Percentiles rank a stretch among this genome's conserved stretches.
These are phyloP conservation scores for Puccinellia tenuiflora DNA, from an alignment of 176 grass and related monocot species.

Conservation along the genomic window DNA sequence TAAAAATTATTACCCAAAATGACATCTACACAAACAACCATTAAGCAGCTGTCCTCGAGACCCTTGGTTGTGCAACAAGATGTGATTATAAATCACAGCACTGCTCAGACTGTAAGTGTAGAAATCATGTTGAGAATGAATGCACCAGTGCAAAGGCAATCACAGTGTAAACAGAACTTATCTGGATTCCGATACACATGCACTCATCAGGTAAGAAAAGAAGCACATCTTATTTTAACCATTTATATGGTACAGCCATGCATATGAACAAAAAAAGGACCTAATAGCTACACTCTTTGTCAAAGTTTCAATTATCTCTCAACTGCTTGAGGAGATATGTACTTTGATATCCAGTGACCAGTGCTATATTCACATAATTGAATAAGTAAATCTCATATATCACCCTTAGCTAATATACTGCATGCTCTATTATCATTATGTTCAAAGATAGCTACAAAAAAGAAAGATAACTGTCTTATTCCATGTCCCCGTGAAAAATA, in stretches of 20 bases:
- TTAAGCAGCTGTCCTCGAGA: not conserved
- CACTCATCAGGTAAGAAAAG: not conserved
- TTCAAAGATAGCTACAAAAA: not conserved
- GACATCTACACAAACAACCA: not conserved
- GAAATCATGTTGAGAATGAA: constrained; percentile 10
- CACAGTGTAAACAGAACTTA: not conserved
- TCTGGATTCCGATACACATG: not conserved
- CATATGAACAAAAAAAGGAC: not conserved
- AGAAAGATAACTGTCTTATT: not conserved
- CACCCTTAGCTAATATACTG: not conserved
- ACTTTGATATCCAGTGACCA: not conserved
- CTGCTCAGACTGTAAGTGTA: not conserved
- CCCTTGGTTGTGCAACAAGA: not conserved
- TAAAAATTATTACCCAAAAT: not conserved
- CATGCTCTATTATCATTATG: not conserved
- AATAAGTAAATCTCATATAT: not conserved
- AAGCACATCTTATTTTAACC: not conserved
- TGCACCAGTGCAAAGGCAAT: not conserved
- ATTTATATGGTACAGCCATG: constrained; percentile 9
- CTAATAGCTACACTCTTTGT: not conserved
- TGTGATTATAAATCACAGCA: constrained; percentile 2
- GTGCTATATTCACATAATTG: not conserved
- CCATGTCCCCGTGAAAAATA: not conserved
- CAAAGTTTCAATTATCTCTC: not conserved
- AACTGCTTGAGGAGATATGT: not conserved